These are phyloP conservation scores for Hebeloma cylindrosporum DNA, from an alignment of 768 basidiomycete genomes.

Conservation along the genomic window DNA sequence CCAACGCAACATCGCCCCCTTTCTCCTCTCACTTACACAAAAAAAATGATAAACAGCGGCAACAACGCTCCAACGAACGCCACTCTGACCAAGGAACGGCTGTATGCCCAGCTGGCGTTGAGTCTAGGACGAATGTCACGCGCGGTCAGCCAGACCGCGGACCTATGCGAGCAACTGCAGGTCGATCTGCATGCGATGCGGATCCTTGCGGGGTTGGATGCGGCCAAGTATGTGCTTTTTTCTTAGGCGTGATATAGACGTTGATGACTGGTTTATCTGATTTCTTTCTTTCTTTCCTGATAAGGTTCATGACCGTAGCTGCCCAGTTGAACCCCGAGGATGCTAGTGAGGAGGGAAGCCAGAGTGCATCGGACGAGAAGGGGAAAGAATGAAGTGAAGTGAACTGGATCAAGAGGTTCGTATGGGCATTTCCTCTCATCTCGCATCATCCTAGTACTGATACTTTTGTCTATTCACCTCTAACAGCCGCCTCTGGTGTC, in stretches of 20 bases:
- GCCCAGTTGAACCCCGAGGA: constrained; percentile 37
- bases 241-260: not conserved
- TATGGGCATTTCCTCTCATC: too few species aligned
- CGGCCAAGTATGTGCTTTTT: constrained; percentile 64
- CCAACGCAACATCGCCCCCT: not conserved
- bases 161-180: constrained; percentile 74
- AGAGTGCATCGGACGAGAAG: constrained; percentile 3
- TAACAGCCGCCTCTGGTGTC: too few species aligned
- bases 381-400: not conserved
- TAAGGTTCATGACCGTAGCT: constrained; percentile 45
- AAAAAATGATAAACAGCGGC: constrained; percentile 19
- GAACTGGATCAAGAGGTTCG: too few species aligned
- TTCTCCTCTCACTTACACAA: not conserved
- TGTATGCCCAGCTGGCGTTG: constrained; percentile 74
- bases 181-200: constrained; percentile 78
- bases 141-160: constrained; percentile 70
- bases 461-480: too few species aligned
- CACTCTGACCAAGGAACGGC: constrained; percentile 76
- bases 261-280: not conserved
- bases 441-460: too few species aligned
- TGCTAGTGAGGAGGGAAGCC: constrained; percentile 21
- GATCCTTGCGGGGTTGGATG: constrained; percentile 74
- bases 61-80: constrained; percentile 52
- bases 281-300: constrained; percentile 2
- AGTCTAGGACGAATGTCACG: constrained; percentile 67